These are phyloP conservation scores for Sporothrix pseudoabietina DNA, from an alignment of 2,329 filamentous ascomycete species.

Conservation along the genomic window DNA sequence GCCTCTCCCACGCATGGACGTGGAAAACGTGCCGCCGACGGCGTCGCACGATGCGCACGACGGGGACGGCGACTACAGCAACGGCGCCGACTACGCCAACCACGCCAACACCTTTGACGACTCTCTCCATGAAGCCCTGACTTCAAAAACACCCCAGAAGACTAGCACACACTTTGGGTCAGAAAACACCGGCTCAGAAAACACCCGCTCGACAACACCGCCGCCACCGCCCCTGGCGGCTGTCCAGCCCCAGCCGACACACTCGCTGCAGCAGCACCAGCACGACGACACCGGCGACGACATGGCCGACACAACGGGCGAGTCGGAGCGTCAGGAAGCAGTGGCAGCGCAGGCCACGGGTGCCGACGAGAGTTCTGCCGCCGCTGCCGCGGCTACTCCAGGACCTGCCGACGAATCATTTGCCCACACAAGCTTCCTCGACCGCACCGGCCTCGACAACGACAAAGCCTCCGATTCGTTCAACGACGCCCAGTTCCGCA, in stretches of 20 bases:
- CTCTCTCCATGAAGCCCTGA: conserved; percentile 6
- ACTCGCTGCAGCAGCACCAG: background rate
- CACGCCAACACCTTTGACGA: conserved; percentile 23
- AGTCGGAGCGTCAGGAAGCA: background rate
- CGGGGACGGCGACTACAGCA: background rate
- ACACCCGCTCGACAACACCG: conserved; percentile 4
- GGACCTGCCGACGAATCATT: background rate
- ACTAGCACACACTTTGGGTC: background rate
- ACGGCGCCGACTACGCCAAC: background rate
- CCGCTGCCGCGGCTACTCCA: background rate
- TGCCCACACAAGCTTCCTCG: conserved; percentile 45
- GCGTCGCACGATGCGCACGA: conserved; percentile 13
- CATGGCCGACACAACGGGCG: conserved; percentile 2
- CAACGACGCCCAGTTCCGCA: conserved; percentile 55
- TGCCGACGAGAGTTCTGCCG: background rate
- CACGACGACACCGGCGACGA: background rate
- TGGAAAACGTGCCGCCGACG: conserved; percentile 38
- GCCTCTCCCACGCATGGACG: conserved; percentile 9
- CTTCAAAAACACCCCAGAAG: background rate
- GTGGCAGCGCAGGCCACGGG: background rate
- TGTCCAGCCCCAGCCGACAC: background rate
- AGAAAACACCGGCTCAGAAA: background rate
- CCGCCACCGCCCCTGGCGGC: conserved; percentile 6
- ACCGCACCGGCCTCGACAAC: conserved; percentile 41
- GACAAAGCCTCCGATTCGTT: conserved; percentile 52